These are phyloP conservation scores for Lycium barbarum DNA, from an alignment of 257 asterid genomes.

Conservation along the genomic window DNA sequence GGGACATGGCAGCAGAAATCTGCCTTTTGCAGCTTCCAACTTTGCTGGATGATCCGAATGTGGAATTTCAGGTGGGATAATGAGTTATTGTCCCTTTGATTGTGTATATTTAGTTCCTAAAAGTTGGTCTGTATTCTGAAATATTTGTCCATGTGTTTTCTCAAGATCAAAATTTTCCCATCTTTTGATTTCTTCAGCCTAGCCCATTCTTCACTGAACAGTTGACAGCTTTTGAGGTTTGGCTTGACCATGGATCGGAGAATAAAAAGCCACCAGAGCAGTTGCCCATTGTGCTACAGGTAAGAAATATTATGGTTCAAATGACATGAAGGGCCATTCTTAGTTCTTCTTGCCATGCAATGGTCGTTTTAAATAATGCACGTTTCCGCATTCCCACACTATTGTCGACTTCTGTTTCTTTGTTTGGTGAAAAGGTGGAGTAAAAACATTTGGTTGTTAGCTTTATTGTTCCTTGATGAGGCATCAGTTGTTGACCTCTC, in stretches of 20 bases:
- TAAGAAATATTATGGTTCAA: constrained; percentile 33
- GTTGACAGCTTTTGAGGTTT: constrained; percentile 96
- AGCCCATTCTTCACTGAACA: constrained; percentile 80
- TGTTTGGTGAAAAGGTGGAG: constrained; percentile 14
- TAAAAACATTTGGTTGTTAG: background rate
- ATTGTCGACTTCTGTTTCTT: background rate
- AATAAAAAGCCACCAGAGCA: constrained; percentile 94
- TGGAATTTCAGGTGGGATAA: constrained; percentile 81
- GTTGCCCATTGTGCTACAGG: constrained; percentile 99
- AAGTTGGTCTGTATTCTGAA: constrained; percentile 6
- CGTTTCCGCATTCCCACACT: constrained; percentile 18
- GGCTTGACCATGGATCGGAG: constrained; percentile 99
- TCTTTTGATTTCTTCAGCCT: constrained; percentile 57
- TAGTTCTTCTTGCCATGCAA: constrained; percentile 1
- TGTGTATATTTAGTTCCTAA: background rate
- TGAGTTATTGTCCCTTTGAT: background rate
- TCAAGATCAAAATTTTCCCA: constrained; percentile 4
- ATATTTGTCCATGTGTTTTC: background rate
- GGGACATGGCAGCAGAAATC: constrained; percentile 99
- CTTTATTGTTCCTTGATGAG: constrained; percentile 8
- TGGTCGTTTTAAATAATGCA: constrained; percentile 11
- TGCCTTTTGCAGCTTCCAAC: constrained; percentile 97
- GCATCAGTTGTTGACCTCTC: constrained; percentile 16
- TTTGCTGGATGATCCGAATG: constrained; percentile 85
- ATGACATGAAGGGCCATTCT: constrained; percentile 27